phyloP scores from a whole-genome alignment of 208 protist species.

The Lotmaria passim region DNA sequence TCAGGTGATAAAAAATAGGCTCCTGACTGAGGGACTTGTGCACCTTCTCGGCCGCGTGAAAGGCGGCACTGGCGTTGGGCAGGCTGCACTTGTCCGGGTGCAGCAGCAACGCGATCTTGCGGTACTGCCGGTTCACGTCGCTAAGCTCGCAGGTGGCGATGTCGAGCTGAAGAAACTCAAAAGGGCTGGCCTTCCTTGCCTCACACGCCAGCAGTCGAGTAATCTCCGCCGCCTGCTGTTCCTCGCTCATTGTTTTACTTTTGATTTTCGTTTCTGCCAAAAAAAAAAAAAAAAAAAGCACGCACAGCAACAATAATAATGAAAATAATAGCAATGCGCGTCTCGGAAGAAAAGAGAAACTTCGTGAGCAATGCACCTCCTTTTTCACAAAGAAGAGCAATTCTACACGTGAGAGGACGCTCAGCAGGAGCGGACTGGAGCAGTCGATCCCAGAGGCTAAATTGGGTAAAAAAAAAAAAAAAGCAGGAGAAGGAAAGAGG shows the following conservation, averaged over 20 bases:
- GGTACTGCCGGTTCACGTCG: slow-evolving; percentile 78
- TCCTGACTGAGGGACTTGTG: slow-evolving; percentile 82
- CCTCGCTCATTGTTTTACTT: slow-evolving; percentile 35
- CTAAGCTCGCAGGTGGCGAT: slow-evolving; percentile 56
- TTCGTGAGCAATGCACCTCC: no score
- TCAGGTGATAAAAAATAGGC: slow-evolving; percentile 68
- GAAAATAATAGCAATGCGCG: background rate
- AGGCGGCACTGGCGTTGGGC: slow-evolving; percentile 75
- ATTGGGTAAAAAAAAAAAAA: background rate
- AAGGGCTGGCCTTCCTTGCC: slow-evolving; percentile 46
- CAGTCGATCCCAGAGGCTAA: no score
- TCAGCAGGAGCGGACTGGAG: no score
- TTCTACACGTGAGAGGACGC: no score
- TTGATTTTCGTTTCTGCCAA: background rate
- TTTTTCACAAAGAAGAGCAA: no score
- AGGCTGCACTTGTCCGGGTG: slow-evolving; percentile 92
- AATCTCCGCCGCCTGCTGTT: slow-evolving; percentile 67
- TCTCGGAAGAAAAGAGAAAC: no score
- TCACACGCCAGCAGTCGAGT: slow-evolving; percentile 61
- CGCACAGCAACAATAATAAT: background rate
- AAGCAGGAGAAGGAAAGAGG: background rate
- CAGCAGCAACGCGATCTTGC: slow-evolving; percentile 78
- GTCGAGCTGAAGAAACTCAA: slow-evolving; percentile 72
- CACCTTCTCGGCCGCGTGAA: slow-evolving; percentile 81
- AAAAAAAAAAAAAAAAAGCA: slow-evolving; percentile 18